Percentiles rank a stretch among this genome's conserved stretches.
Conservation (phyloP, 192 early-diverging fungal genomes). For the Jimgerdemannia flammicorona region DNA sequence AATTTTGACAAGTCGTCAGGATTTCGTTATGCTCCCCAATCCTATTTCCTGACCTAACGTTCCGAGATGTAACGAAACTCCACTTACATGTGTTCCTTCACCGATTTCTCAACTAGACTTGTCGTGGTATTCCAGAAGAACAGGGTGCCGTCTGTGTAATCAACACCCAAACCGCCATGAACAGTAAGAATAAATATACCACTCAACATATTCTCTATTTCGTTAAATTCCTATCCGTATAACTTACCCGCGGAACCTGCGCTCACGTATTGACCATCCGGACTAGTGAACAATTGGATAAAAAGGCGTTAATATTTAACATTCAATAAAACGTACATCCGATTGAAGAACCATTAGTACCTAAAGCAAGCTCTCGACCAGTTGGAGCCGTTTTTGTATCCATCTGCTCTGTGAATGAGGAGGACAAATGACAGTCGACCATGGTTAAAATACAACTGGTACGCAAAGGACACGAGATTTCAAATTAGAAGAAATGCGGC, state of each 20-base stretch:
- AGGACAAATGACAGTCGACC: background rate
- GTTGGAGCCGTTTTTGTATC: conserved; percentile 80
- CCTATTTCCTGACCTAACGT: background rate
- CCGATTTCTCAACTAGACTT: conserved; percentile 60
- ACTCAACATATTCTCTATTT: background rate
- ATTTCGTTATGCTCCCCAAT: background rate
- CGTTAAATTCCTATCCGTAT: background rate
- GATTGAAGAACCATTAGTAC: conserved; percentile 19
- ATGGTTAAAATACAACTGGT: background rate
- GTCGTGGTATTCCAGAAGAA: conserved; percentile 75
- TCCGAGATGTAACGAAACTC: background rate
- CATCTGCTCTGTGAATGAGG: conserved; percentile 48
- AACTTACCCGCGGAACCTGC: conserved; percentile 64
- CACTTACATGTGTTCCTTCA: conserved; percentile 68
- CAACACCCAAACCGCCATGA: background rate
- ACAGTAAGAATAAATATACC: background rate
- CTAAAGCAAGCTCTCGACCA: conserved; percentile 85
- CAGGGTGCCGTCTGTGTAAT: conserved; percentile 60
- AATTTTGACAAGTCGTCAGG: background rate
- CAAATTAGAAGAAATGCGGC: conserved; percentile 3
- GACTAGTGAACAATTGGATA: conserved; percentile 42
- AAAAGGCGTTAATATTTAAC: background rate
- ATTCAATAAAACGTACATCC: background rate
- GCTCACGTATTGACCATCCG: conserved; percentile 79
- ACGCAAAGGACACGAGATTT: background rate